Evolutionary conservation across 2,329 filamentous ascomycete species (phyloP), one percentile per base, ranked within the genome.

Genomic region (Colletotrichum trifolii): DNA sequence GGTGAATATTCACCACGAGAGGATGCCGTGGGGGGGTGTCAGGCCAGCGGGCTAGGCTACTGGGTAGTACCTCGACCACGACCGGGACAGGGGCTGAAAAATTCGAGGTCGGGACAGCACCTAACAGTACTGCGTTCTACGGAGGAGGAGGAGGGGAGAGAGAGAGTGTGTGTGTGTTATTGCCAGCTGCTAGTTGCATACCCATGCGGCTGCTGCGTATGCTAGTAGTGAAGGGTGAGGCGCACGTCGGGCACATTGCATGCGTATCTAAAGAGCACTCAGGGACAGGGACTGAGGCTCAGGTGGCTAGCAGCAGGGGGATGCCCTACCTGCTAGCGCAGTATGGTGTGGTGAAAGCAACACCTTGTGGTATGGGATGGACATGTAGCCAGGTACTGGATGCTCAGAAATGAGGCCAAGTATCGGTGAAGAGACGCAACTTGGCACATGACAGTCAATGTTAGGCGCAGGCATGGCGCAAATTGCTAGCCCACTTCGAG

Each of bases 351-450:
- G 25, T 25, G 25, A 25, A 25, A 25, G 25, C 25, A 25, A 25
- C 4, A 5, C 25, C 25, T 25, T 25, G 25, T 25, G 25, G 25
- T 25, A 25, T 25, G 25, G 25, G 42, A 39, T 42, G 17, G 43
- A 45, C 17, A 34, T n/a, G 61, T 60, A 61, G 39, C 35, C 38
- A 25, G 11, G 49, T 60, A 54, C 42, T 53, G 25, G 42, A 66
- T 52, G 35, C 9, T 35, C 15, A 36, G 53, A 47, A 40, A 66
- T 52, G 54, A 59, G 59, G 15, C 25, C 40, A 58, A 66, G 63
- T 66, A 66, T 66, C 63, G 63, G 63, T 66, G 63, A 62, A 66
- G 59, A 66, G 63, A 66, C 48, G 53, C 60, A 66, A 66, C 63
- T 58, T 66, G 63, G 63, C 58, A 66, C 48, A 66, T 66, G 63